Evolutionary conservation across 176 grass and related monocot species (phyloP).

Genomic region (Alloteropsis semialata): DNA sequence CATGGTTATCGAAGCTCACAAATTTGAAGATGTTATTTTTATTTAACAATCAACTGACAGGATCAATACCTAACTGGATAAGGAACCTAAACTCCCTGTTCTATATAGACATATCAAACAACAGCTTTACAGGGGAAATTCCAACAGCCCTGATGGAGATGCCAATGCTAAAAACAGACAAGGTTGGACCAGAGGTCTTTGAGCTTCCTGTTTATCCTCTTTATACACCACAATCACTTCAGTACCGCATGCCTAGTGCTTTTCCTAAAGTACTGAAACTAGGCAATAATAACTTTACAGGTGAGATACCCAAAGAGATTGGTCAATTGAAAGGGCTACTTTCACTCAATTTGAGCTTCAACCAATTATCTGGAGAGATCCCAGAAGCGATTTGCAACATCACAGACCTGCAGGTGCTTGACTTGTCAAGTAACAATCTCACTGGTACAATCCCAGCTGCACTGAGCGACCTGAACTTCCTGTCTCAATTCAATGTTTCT

Average conservation of each 20-base stretch:
- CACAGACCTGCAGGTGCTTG: slow-evolving; percentile 31
- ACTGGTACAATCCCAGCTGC: slow-evolving; percentile 27
- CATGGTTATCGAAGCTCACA: slow-evolving; percentile 27
- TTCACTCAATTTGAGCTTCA: slow-evolving; percentile 29
- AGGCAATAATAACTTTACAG: slow-evolving; percentile 17
- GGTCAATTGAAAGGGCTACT: slow-evolving; percentile 25
- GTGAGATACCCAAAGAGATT: slow-evolving; percentile 34
- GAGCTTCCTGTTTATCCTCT: slow-evolving; percentile 9
- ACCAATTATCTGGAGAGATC: slow-evolving; percentile 33
- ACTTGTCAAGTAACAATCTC: slow-evolving; percentile 45
- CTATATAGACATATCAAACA: slow-evolving; percentile 35
- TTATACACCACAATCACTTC: not conserved
- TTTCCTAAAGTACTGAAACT: slow-evolving; percentile 30
- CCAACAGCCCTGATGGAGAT: slow-evolving; percentile 21
- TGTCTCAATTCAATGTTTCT: slow-evolving; percentile 42
- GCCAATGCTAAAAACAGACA: slow-evolving; percentile 20
- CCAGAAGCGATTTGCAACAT: slow-evolving; percentile 13
- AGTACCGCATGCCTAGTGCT: slow-evolving; percentile 10
- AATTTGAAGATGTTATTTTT: slow-evolving; percentile 40
- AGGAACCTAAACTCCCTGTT: slow-evolving; percentile 30
- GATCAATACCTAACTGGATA: slow-evolving; percentile 36
- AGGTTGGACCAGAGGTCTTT: slow-evolving; percentile 15
- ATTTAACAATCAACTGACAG: slow-evolving; percentile 11
- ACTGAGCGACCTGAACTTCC: slow-evolving; percentile 39
- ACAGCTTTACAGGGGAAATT: slow-evolving; percentile 35